Conservation (phyloP, 2,329 filamentous ascomycete genomes). For the Ophidiomyces ophidiicola region DNA sequence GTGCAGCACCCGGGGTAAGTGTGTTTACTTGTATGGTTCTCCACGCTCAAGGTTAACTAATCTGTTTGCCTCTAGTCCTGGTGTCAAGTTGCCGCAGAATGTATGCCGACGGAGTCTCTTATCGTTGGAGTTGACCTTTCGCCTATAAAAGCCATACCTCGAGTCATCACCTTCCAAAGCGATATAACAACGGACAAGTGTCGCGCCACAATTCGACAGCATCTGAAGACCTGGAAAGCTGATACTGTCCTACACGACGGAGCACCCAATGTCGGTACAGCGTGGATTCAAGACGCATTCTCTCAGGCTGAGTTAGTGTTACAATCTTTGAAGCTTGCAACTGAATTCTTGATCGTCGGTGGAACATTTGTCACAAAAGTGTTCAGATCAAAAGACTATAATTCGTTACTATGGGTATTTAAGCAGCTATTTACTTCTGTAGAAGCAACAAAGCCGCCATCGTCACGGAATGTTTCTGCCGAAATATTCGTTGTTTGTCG, state of each 20-base stretch:
- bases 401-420: slow-evolving; percentile 89
- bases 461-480: slow-evolving; percentile 87
- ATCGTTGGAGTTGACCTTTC: slow-evolving; percentile 90
- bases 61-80: slow-evolving; percentile 51
- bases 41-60: too few relatives aligned
- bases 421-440: slow-evolving; percentile 93
- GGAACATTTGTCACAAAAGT: slow-evolving; percentile 96
- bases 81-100: slow-evolving; percentile 92
- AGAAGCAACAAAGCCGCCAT: slow-evolving; percentile 93
- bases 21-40: background rate
- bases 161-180: slow-evolving; percentile 89
- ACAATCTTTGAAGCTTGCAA: slow-evolving; percentile 83
- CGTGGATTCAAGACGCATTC: slow-evolving; percentile 97
- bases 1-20: slow-evolving; percentile 81
- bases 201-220: slow-evolving; percentile 72
- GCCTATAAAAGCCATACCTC: slow-evolving; percentile 90
- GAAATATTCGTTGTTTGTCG: slow-evolving; percentile 98
- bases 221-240: slow-evolving; percentile 92
- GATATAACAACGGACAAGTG: slow-evolving; percentile 98
- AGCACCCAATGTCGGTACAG: slow-evolving; percentile 93
- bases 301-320: slow-evolving; percentile 88
- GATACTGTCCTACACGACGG: slow-evolving; percentile 94
- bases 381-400: slow-evolving; percentile 94
- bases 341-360: slow-evolving; percentile 78
- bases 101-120: slow-evolving; percentile 79